Evolutionary conservation across 331 rosid species (phyloP).

Genomic region (Erythrophleum ivorense): DNA sequence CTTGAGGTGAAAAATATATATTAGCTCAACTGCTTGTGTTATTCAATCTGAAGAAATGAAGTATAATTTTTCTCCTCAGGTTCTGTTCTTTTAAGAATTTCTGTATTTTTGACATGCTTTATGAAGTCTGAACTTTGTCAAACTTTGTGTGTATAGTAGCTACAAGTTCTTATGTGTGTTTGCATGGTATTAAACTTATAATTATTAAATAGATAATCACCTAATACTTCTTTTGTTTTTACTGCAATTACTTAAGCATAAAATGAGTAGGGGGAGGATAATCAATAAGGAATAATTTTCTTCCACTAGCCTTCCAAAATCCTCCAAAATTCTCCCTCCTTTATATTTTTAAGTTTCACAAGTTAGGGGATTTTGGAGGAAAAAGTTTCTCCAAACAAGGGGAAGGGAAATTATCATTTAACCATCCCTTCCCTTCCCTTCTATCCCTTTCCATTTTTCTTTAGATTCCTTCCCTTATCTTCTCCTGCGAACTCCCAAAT

Average conservation of each 20-base stretch:
- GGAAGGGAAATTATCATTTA: not conserved
- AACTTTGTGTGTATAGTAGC: not conserved
- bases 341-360: too few relatives aligned
- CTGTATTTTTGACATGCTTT: not conserved
- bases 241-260: constrained; percentile 2
- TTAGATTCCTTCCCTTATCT: not conserved
- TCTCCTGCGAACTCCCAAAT: not conserved
- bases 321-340: too few relatives aligned
- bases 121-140: not conserved
- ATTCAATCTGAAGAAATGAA: constrained; percentile 12
- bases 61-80: not conserved
- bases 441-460: too few relatives aligned
- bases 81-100: not conserved
- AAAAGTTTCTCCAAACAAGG: not conserved
- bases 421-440: not conserved
- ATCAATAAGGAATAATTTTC: too few relatives aligned
- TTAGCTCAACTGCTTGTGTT: constrained; percentile 18
- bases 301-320: too few relatives aligned
- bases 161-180: not conserved
- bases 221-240: constrained; percentile 11
- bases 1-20: not conserved
- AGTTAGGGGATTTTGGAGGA: too few relatives aligned
- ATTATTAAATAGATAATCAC: constrained; percentile 12
- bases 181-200: not conserved
- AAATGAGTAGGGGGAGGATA: too few relatives aligned